Percentiles rank a stretch among this genome's conserved stretches.
These are phyloP conservation scores for Evansstolkia leycettana DNA, from an alignment of 495 filamentous ascomycete genomes.

Conservation along the genomic window DNA sequence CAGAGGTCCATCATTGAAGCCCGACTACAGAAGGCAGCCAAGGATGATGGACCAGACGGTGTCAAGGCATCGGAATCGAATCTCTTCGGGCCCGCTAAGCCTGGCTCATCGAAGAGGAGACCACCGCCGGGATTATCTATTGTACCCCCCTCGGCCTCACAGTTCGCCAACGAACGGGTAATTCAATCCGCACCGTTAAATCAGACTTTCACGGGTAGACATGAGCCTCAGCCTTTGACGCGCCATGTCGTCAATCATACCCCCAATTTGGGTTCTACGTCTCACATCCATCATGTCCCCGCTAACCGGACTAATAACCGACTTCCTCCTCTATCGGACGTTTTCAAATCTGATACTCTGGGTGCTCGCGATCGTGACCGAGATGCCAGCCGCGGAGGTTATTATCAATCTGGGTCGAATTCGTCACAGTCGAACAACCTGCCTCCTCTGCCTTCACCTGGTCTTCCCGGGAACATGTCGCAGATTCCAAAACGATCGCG, in stretches of 20 bases:
- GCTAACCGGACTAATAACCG: conserved; percentile 85
- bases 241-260: conserved; percentile 78
- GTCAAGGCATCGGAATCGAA: conserved; percentile 37
- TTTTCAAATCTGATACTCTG: conserved; percentile 77
- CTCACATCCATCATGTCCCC: conserved; percentile 85
- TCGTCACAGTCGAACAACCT: conserved; percentile 63
- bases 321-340: conserved; percentile 86
- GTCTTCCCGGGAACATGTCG: conserved; percentile 40
- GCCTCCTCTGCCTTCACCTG: conserved; percentile 57
- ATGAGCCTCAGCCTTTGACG: conserved; percentile 68
- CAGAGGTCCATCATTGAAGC: conserved; percentile 92
- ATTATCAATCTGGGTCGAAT: conserved; percentile 39
- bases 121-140: conserved; percentile 88
- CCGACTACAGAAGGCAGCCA: conserved; percentile 75
- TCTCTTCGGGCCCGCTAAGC: conserved; percentile 49
- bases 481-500: conserved; percentile 50
- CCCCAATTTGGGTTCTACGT: conserved; percentile 73
- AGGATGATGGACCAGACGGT: conserved; percentile 55
- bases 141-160: conserved; percentile 87
- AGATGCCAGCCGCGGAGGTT: conserved; percentile 23
- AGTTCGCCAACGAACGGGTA: conserved; percentile 90
- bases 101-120: conserved; percentile 57
- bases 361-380: conserved; percentile 27
- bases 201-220: conserved; percentile 86
- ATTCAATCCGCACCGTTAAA: conserved; percentile 95